These are phyloP conservation scores for Acmispon strigosus DNA, from an alignment of 306 rosid genomes.

Conservation along the genomic window DNA sequence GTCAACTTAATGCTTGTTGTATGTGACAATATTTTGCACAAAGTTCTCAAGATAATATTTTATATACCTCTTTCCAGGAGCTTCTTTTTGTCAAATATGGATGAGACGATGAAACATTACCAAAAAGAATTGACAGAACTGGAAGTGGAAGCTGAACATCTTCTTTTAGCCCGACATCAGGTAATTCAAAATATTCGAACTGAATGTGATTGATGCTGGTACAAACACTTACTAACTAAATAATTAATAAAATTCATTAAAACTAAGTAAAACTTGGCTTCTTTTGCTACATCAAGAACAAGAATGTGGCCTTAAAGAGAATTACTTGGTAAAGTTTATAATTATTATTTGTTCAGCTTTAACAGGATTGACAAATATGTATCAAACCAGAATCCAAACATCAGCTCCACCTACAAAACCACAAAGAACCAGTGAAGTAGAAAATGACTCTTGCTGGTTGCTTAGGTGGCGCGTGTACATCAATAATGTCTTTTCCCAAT, in stretches of 20 bases:
- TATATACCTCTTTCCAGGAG: not conserved
- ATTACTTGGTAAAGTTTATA: not conserved
- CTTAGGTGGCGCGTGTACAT: not conserved
- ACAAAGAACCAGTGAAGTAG: not conserved
- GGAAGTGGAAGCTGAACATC: conserved; percentile 74
- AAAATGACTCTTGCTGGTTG: not conserved
- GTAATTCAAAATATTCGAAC: conserved; percentile 23
- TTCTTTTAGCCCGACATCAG: conserved; percentile 69
- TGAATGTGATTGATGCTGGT: not conserved
- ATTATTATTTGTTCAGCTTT: not conserved
- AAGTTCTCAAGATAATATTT: not conserved
- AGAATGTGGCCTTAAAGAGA: not conserved
- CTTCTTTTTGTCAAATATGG: conserved; percentile 35
- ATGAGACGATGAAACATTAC: conserved; percentile 40
- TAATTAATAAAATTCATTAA: not conserved
- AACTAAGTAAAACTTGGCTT: not conserved
- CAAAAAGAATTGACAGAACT: conserved; percentile 48
- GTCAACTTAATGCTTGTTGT: not conserved
- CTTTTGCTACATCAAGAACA: not conserved
- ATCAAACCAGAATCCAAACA: not conserved
- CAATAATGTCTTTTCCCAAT: no score
- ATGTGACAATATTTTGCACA: not conserved
- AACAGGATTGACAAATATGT: not conserved
- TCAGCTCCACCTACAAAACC: not conserved
- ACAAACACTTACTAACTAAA: not conserved